Base-by-base conservation (phyloP, 2,329 filamentous ascomycete species). In the Lomentospora prolificans region DNA sequence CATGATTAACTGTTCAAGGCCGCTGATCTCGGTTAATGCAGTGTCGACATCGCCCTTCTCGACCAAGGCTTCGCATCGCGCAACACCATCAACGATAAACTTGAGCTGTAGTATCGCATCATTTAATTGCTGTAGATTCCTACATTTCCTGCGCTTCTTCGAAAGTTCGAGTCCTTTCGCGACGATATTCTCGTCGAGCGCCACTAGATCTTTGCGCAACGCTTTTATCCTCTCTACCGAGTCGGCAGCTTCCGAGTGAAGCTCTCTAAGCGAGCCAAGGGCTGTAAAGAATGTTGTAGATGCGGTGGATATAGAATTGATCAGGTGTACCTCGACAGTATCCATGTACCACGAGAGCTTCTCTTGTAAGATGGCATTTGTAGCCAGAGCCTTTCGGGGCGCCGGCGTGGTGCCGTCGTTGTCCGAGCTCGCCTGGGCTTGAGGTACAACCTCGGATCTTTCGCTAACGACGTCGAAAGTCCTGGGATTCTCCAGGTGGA, bases 331-430 rank as follows among this genome's bases (percentile, higher is more conserved):
- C 67, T 99, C 94, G 22, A 99, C 90, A 0, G 94, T 99, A 67
- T 99, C 94, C 90, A 99, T 96, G 69, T 99, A 99, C 94, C 94
- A 99, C 0, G 94, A 97, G 10, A 99, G 76, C 70, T 99, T 99
- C 70, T 99, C 94, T 67, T 99, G 94, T 33, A 99, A 70, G 57
- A 99, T 99, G 0, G 94, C 94, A 70, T 99, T 99, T 0, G 91
- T 96, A 6, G 92, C 92, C 27, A 99, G 75, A 1, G 89, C 88
- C 67, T 96, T 97, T 58, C 92, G 82, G 7, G 87, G 84, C 2
- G 65, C 64, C 22, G 78, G 71, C 0, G 78, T 72, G 53, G 73
- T 75, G 4, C 82, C 84, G 66, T 85, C 75, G 24, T 80, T 77
- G 25, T 84, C 78, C 59, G 83, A 76, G 3, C 81, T 77, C 1